Evolutionary conservation across 495 filamentous ascomycete species (phyloP), one percentile per base, ranked within the genome.

Genomic region (Geopyxis carbonaria): DNA sequence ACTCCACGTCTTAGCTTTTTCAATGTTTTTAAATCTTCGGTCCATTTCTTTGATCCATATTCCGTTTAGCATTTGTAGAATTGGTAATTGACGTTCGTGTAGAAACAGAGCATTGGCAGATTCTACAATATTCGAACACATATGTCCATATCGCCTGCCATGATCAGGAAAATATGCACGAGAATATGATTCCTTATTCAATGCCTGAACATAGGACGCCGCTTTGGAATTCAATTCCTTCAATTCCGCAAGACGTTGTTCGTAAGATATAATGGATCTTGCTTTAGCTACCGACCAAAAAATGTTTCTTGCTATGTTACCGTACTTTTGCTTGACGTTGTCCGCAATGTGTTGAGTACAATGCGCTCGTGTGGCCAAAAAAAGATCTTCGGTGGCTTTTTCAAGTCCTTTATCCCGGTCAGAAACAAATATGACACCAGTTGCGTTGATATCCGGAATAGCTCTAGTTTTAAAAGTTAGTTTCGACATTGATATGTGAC

Each of bases 21-120:
- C 8, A 3, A 28, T n/a, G 5, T 19, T 9, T n/a, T n/a, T 8
- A 38, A 13, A 44, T 1, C 34, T 15, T 6, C 18, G 4, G 20
- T 43, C 25, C 44, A 46, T 43, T 4, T 44, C 11, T 27, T 43
- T 43, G n/a, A 37, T 27, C 40, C 32, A 46, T 5, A 46, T 18
- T 9, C 13, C 25, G 7, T 31, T 13, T 5, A 43, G 21, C 32
- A 43, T 28, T 8, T 43, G 22, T 8, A 46, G 24, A 15, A 10
- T 11, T 5, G 44, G 21, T 6, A 46, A 32, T 5, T 27, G 9
- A 4, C 44, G n/a, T 10, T 42, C 33, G 6, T 29, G 13, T 3
- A 36, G 6, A 31, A 46, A 23, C 3, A 23, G 19, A 2, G 22
- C 39, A 43, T 43, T 46, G 3, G 33, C 6, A 2, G 22, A 25